Base-by-base conservation (phyloP, 768 basidiomycete genomes). In the Trametes punicea region DNA sequence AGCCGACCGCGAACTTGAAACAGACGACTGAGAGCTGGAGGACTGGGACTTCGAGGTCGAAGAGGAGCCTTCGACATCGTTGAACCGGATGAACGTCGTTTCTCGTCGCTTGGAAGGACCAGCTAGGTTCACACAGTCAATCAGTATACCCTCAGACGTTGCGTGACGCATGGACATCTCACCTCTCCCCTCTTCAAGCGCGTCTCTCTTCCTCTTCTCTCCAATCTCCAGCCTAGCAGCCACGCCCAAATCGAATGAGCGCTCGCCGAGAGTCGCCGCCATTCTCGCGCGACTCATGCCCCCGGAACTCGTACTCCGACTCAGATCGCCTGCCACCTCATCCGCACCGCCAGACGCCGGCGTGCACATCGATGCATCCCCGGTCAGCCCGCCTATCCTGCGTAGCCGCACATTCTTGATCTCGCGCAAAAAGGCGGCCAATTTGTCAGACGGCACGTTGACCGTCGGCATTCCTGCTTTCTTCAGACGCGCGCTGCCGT, bases 341-440 rank as follows among this genome's bases (percentile, higher is more conserved):
- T 20, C 26, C 26, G 40, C 33, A 10, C 56, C 41, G 27, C 59
- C 46, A 21, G 59, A 51, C 16, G 59, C 46, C n/a, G 57, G 51
- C 25, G 59, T 39, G 13, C 59, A 53, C 55, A 62, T 57, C 23
- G 62, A 57, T n/a, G 52, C 30, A 15, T 54, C 33, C 16, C 58
- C 51, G 4, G 66, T 65, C 31, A 64, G 65, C n/a, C 69, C 67
- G 36, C 70, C 69, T 0, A 86, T 81, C 67, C 81, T 88, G 59
- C 80, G 78, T 47, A 92, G 64, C 45, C 84, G 75, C 23, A 83
- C 86, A 1, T 80, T 85, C 75, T 90, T 91, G 77, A 92, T 83
- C 68, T 92, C 90, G 6, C 73, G 83, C 59, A 92, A 69, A 64
- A 92, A 92, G 1, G 85, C 88, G 0, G 85, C 86, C 87, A 92